Base-by-base conservation (phyloP, 202 grass and related monocot species). In the Musa balbisiana region DNA sequence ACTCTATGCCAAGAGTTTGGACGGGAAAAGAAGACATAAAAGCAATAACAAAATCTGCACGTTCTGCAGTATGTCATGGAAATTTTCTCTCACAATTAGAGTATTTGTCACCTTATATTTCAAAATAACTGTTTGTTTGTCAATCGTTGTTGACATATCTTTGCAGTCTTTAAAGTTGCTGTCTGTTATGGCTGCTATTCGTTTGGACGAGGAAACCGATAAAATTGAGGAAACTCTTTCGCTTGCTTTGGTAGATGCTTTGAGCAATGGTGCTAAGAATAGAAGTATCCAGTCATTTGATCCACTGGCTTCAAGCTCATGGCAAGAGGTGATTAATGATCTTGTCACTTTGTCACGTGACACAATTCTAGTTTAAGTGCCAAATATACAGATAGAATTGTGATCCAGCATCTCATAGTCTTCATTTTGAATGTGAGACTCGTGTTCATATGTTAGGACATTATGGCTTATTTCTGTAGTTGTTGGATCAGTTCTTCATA, bases 1-100 rank as follows among this genome's bases (percentile, higher is more conserved):
- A 98, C 78, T 97, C 94, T 1, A 94, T 98, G 91, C 95, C 95
- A 73, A 89, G 95, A 80, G 83, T 98, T 64, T 98, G 95, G 95
- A 94, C 95, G 26, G 95, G 95, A 80, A 98, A 98, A 60, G 95
- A 98, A 82, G 95, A 98, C 80, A 98, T 98, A 58, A 98, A 88
- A 90, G 80, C 95, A 51, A 98, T 98, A 52, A 98, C 95, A 77
- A 98, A 98, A 91, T 76, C 83, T 73, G 95, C 95, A 74, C 91
- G 91, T 63, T 94, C 95, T 83, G 87, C 80, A 74, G 95, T 98
- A 98, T 54, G 83, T 43, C 33, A 43, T 8, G 0, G 4, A 43
- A 43, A 43, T 8, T 43, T 43, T 4, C 33, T 43, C 54, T 62
- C 58, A 20, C 20, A 62, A 20, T 17, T 62, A 19, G 17, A 62